Evolutionary conservation across 2,329 filamentous ascomycete genomes (phyloP).

Genomic region (Amphichorda felina): DNA sequence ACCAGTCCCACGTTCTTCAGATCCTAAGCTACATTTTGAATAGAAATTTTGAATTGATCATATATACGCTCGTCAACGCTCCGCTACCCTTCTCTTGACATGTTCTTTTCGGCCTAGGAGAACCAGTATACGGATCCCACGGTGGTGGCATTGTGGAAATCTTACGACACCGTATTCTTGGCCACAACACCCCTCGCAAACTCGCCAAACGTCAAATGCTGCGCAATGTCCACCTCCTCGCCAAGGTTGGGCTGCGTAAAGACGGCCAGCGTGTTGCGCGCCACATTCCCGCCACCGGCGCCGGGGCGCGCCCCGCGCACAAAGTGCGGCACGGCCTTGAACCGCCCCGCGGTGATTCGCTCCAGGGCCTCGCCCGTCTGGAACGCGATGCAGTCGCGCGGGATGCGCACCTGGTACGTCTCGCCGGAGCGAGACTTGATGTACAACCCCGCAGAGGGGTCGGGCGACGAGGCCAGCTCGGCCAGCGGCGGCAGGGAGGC

Average conservation of each 20-base stretch:
- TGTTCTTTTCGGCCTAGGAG: too few relatives aligned
- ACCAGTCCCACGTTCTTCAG: too few relatives aligned
- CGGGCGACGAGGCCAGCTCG: conserved; percentile 67
- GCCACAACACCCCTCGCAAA: conserved; percentile 55
- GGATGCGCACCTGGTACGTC: conserved; percentile 86
- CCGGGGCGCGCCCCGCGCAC: conserved; percentile 61
- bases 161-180: conserved; percentile 41
- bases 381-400: conserved; percentile 83
- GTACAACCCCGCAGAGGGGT: conserved; percentile 81
- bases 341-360: conserved; percentile 79
- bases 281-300: conserved; percentile 40
- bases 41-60: too few relatives aligned
- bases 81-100: too few relatives aligned
- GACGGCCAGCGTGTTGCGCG: conserved; percentile 82
- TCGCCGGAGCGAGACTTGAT: conserved; percentile 76
- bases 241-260: conserved; percentile 94
- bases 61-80: too few relatives aligned
- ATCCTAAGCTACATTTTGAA: too few relatives aligned
- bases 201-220: conserved; percentile 60
- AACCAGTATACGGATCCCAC: too few relatives aligned
- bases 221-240: conserved; percentile 60
- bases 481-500: conserved; percentile 38
- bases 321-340: conserved; percentile 93
- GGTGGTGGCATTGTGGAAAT: too few relatives aligned
- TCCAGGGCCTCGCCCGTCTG: conserved; percentile 91